A percentile compares a stretch with the other conserved stretches of the same genome.
phyloP scores from a whole-genome alignment of 148 eudicot genomes.

The Tetragonia tetragonoides region DNA sequence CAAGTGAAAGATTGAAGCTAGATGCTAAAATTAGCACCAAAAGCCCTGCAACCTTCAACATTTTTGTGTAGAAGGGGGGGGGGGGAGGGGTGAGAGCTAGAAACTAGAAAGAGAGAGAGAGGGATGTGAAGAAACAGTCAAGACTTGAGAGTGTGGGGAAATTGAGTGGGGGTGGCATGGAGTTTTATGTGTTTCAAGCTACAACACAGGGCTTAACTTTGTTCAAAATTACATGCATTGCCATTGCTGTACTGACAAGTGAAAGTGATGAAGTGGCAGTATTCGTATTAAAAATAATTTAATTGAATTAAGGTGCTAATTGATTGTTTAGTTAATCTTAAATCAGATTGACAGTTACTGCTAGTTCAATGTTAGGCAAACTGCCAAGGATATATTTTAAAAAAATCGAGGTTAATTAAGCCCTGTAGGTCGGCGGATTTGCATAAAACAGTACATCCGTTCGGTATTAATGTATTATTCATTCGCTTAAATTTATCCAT shows the following conservation, averaged over 20 bases:
- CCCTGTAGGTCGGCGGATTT: too few species aligned
- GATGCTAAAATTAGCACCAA: constrained; percentile 28
- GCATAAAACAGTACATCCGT: too few species aligned
- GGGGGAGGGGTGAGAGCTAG: not conserved
- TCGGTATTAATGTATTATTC: too few species aligned
- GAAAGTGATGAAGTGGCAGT: constrained; percentile 5
- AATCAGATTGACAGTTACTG: constrained; percentile 10
- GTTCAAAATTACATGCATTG: constrained; percentile 18
- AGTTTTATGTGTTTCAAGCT: constrained; percentile 25
- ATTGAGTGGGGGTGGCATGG: constrained; percentile 11
- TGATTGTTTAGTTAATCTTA: not conserved
- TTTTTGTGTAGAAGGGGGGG: not conserved
- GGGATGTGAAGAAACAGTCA: not conserved
- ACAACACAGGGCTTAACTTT: constrained; percentile 11
- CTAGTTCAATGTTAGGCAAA: constrained; percentile 26
- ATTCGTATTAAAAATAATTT: not conserved
- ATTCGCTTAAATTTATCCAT: too few species aligned
- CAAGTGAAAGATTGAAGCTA: constrained; percentile 26
- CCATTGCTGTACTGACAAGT: constrained; percentile 26
- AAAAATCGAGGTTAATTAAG: constrained; percentile 9
- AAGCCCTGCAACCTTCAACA: constrained; percentile 21
- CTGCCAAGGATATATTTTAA: not conserved
- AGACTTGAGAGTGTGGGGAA: not conserved
- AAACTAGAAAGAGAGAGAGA: not conserved
- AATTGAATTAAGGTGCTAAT: not conserved